phyloP scores from a whole-genome alignment of 108 stramenopile genomes.

The Pseudonitzschia delicatissima region DNA sequence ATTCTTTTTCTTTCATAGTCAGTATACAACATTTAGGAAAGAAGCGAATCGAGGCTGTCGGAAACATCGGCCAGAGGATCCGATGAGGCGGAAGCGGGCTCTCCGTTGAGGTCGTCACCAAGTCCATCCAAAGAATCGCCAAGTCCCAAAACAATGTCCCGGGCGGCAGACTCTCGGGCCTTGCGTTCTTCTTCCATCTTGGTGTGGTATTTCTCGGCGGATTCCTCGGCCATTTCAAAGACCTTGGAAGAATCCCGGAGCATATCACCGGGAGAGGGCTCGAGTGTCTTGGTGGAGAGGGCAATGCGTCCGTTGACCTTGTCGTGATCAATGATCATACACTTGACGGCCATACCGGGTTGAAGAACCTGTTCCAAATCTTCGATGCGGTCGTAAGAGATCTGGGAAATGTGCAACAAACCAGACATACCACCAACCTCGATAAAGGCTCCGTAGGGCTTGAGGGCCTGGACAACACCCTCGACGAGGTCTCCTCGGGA shows the following conservation, averaged over 20 bases:
- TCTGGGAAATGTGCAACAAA: slow-evolving; percentile 96
- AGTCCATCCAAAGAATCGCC: slow-evolving; percentile 90
- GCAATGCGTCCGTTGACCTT: slow-evolving; percentile 95
- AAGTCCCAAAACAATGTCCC: slow-evolving; percentile 91
- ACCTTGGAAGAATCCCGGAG: slow-evolving; percentile 84
- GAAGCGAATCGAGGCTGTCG: slow-evolving; percentile 81
- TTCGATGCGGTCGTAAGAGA: slow-evolving; percentile 95
- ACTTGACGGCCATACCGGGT: slow-evolving; percentile 90
- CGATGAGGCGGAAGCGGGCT: slow-evolving; percentile 2
- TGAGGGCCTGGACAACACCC: slow-evolving; percentile 93
- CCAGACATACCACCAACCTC: slow-evolving; percentile 96
- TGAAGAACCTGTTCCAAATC: slow-evolving; percentile 88
- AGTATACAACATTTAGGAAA: no score
- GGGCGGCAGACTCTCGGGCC: slow-evolving; percentile 88
- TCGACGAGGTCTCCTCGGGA: slow-evolving; percentile 90
- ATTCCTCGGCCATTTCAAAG: slow-evolving; percentile 87
- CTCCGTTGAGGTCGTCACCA: slow-evolving; percentile 32
- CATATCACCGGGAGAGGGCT: slow-evolving; percentile 97
- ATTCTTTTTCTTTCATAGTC: no score
- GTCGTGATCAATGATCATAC: slow-evolving; percentile 98
- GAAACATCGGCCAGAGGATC: slow-evolving; percentile 71
- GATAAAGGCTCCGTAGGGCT: slow-evolving; percentile 97
- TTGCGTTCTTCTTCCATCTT: slow-evolving; percentile 93
- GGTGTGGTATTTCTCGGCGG: slow-evolving; percentile 83
- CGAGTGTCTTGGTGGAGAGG: slow-evolving; percentile 94